These are phyloP conservation scores for Medicago ruthenica DNA, from an alignment of 306 rosid genomes.

Conservation along the genomic window DNA sequence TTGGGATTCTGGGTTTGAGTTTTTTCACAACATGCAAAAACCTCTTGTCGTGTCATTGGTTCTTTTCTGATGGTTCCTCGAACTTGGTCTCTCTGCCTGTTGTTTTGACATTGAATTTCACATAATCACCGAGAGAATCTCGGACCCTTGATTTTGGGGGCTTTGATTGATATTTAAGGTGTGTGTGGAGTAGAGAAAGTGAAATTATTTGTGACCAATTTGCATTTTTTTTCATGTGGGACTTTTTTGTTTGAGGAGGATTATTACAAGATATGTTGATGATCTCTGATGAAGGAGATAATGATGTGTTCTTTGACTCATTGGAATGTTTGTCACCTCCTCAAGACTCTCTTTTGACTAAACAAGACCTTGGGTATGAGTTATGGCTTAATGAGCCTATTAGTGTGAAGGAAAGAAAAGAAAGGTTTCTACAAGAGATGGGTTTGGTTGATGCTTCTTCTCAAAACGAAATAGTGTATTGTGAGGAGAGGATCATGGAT, in stretches of 20 bases:
- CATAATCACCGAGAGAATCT: slow-evolving; percentile 55
- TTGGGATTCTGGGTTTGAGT: slow-evolving; percentile 41
- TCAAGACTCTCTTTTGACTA: slow-evolving; percentile 47
- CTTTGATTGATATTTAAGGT: slow-evolving; percentile 46
- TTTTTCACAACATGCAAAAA: slow-evolving; percentile 50
- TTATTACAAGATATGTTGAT: slow-evolving; percentile 70
- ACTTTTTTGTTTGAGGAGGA: slow-evolving; percentile 42
- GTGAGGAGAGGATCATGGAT: slow-evolving; percentile 55
- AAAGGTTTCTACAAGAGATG: slow-evolving; percentile 60
- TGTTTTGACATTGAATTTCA: slow-evolving; percentile 38
- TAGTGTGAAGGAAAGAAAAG: slow-evolving; percentile 77
- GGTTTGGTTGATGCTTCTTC: slow-evolving; percentile 57
- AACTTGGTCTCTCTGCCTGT: slow-evolving; percentile 49
- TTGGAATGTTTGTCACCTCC: slow-evolving; percentile 60
- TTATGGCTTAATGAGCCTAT: slow-evolving; percentile 79
- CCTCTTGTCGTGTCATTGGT: slow-evolving; percentile 54
- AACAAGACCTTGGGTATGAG: slow-evolving; percentile 52
- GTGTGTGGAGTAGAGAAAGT: background rate
- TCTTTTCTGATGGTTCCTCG: slow-evolving; percentile 60
- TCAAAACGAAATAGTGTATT: slow-evolving; percentile 33
- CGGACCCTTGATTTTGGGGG: slow-evolving; percentile 53
- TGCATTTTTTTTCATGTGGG: slow-evolving; percentile 59
- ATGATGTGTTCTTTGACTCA: slow-evolving; percentile 81
- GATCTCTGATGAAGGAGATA: slow-evolving; percentile 61
- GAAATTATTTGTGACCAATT: slow-evolving; percentile 12